Percentiles rank a stretch among this genome's conserved stretches.
These are phyloP conservation scores for Aspergillus clavatus DNA, from an alignment of 2,329 filamentous ascomycete species.

Conservation along the genomic window DNA sequence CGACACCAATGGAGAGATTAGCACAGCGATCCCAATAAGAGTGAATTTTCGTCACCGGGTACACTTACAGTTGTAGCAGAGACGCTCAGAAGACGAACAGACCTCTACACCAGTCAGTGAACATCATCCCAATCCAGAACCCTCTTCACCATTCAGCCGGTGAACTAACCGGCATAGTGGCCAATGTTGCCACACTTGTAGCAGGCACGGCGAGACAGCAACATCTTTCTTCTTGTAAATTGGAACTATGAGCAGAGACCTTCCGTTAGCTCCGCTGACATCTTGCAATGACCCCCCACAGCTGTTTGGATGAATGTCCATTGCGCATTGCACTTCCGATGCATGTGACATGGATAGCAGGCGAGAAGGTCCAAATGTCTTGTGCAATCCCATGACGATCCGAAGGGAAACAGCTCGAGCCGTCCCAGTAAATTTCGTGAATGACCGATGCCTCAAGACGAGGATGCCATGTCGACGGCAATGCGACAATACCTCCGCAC, in stretches of 20 bases:
- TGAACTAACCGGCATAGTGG: slow-evolving; percentile 52
- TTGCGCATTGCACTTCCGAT: background rate
- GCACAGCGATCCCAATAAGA: slow-evolving; percentile 11
- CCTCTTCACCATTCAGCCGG: slow-evolving; percentile 26
- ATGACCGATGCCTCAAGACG: background rate
- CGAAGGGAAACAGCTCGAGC: background rate
- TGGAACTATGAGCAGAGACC: slow-evolving; percentile 10
- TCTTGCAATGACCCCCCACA: background rate
- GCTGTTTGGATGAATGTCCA: background rate
- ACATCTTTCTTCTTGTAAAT: slow-evolving; percentile 52
- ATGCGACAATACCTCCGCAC: background rate
- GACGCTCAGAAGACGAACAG: slow-evolving; percentile 93
- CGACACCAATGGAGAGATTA: slow-evolving; percentile 15
- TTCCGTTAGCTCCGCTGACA: slow-evolving; percentile 5
- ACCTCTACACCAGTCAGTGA: slow-evolving; percentile 65
- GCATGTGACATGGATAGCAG: background rate
- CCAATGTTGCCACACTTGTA: slow-evolving; percentile 76
- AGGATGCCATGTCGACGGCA: background rate
- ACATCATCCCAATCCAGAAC: slow-evolving; percentile 51
- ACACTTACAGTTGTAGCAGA: slow-evolving; percentile 96
- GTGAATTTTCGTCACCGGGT: slow-evolving; percentile 2
- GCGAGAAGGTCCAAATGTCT: background rate
- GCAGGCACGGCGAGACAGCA: slow-evolving; percentile 78
- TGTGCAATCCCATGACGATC: background rate
- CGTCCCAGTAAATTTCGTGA: background rate